Percentiles rank a stretch among this genome's conserved stretches.
These are phyloP conservation scores for Chaetomidium leptoderma DNA, from an alignment of 495 filamentous ascomycete genomes.

Conservation along the genomic window DNA sequence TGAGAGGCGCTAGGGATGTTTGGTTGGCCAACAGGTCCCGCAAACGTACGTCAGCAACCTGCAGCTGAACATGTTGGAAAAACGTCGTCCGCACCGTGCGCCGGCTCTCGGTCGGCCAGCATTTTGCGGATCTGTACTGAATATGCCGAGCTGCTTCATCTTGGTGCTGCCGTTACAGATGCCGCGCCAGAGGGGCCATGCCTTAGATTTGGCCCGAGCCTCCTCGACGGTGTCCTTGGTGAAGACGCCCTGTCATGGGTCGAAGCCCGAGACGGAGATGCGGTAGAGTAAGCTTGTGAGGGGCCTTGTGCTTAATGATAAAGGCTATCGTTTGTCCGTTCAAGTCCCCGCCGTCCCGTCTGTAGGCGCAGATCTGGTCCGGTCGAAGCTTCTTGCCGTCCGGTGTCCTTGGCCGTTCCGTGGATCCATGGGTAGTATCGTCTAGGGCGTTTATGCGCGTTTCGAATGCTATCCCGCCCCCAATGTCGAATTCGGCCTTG, in stretches of 20 bases:
- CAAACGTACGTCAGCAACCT: not conserved
- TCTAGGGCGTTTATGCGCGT: not conserved
- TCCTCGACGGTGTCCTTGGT: not conserved
- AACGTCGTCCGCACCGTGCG: not conserved
- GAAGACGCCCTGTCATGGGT: not conserved
- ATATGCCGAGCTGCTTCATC: conserved; percentile 1
- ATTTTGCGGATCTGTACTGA: conserved; percentile 6
- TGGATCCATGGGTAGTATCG: not conserved
- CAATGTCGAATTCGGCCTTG: conserved; percentile 1
- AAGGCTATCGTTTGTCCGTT: conserved; percentile 21
- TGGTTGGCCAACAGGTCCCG: conserved; percentile 1
- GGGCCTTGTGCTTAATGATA: conserved; percentile 34
- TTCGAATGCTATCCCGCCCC: not conserved
- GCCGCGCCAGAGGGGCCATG: conserved; percentile 1
- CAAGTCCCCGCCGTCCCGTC: conserved; percentile 7
- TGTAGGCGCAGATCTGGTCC: conserved; percentile 18
- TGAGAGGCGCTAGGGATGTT: not conserved
- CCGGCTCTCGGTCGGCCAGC: conserved; percentile 4
- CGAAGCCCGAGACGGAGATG: conserved; percentile 26
- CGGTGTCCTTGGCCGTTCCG: conserved; percentile 2
- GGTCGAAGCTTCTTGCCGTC: conserved; percentile 5
- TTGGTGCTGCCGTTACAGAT: conserved; percentile 5
- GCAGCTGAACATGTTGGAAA: not conserved
- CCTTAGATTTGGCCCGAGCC: conserved; percentile 1
- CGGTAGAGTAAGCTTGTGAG: conserved; percentile 31